Evolutionary conservation across 768 basidiomycete species (phyloP), one percentile per base, ranked within the genome.

Genomic region (Calvatia gigantea): DNA sequence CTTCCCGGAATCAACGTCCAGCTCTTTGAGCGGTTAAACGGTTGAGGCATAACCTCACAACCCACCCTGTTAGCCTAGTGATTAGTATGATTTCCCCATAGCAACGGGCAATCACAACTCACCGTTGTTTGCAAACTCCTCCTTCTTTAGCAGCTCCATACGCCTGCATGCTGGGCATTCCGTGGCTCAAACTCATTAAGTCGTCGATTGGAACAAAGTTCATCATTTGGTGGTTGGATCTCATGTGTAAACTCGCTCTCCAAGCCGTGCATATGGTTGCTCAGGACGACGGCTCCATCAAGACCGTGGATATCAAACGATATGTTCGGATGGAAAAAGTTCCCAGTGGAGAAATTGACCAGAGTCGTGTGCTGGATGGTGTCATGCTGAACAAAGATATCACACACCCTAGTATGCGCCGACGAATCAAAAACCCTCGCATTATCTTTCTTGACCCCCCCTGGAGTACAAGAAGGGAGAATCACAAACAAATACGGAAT

Each of bases 391-490:
- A 98, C 83, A 98, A 99, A 79, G 97, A 98, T 68, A 90, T 99
- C 64, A 97, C 94, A 0, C 97, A 98, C 71, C 95, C 97, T 7
- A 86, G 91, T 62, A 99, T 98, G 97, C 77, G 96, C 52, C 71
- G 97, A 54, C 77, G 93, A 61, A 98, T 98, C 69, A 82, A 78
- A 58, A 90, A 92, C 61, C 97, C 96, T 2, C 74, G 95, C 11
- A 89, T 99, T 45, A 75, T 98, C 21, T 71, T 98, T 37, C 74
- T 98, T 37, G 94, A 97, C 69, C 98, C 69, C 94, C 95, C 8
- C 73, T 98, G 54, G 96, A 98, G 75, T 98, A 99, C 76, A 99
- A 98, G 76, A 98, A 98, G 78, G 96, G 96, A 25, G 97, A 98
- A 76, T 85, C 82, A 54, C 97, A 99, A 73, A 98, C 97, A 58